Percentiles rank a stretch among this genome's conserved stretches.
phyloP scores from a whole-genome alignment of 345 rosid genomes.

The Heritiera fomes region DNA sequence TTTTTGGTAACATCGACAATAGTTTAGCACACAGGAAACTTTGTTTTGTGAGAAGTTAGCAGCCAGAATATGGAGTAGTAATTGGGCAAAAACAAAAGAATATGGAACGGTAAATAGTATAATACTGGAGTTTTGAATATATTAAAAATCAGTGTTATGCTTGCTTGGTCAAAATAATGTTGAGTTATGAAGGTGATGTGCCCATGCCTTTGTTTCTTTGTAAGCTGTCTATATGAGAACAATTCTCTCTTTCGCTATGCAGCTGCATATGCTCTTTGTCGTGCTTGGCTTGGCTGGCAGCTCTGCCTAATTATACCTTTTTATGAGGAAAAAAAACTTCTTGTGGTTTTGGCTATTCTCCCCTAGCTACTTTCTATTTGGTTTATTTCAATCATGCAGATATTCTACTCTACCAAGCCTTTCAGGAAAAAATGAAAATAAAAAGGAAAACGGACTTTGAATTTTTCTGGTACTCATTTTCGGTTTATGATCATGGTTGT shows the following conservation, averaged over 20 bases:
- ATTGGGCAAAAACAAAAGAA: too few relatives aligned
- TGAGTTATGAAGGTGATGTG: not conserved
- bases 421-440: not conserved
- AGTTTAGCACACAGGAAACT: not conserved
- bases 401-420: not conserved
- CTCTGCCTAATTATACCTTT: not conserved
- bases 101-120: not conserved
- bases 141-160: not conserved
- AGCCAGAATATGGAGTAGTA: not conserved
- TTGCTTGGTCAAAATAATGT: not conserved
- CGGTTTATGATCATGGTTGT: conserved; percentile 4
- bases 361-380: not conserved
- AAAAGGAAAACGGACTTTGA: not conserved
- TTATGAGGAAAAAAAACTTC: not conserved
- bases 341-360: not conserved
- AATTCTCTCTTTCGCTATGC: not conserved
- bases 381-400: not conserved
- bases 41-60: too few relatives aligned
- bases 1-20: not conserved
- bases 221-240: not conserved
- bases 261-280: not conserved
- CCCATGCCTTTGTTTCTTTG: not conserved
- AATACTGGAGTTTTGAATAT: not conserved
- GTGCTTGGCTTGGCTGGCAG: conserved; percentile 5
- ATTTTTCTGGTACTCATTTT: not conserved